Conservation (phyloP, 352 stramenopile genomes). For the Pseudoperonospora humuli region DNA sequence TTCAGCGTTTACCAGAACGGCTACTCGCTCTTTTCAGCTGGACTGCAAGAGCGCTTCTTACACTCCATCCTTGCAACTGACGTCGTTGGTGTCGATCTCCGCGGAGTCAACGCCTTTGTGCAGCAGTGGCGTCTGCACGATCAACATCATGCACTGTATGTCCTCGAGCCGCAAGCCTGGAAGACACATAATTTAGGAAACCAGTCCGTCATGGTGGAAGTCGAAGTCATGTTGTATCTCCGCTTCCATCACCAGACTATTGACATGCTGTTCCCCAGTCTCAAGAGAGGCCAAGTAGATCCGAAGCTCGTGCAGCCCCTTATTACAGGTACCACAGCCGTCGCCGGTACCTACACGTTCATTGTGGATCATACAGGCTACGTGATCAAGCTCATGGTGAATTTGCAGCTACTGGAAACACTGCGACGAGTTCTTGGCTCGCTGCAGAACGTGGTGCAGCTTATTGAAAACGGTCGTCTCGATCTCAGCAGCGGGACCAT, state of each 20-base stretch:
- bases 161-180: slow-evolving; percentile 20
- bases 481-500: slow-evolving; percentile 22
- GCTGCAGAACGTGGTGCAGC: slow-evolving; percentile 9
- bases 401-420: slow-evolving; percentile 25
- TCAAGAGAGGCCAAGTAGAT: slow-evolving; percentile 16
- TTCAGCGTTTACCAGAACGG: slow-evolving; percentile 25
- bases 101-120: slow-evolving; percentile 18
- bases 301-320: slow-evolving; percentile 12
- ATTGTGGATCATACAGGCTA: slow-evolving; percentile 18
- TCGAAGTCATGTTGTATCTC: slow-evolving; percentile 24
- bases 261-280: slow-evolving; percentile 19
- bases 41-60: slow-evolving; percentile 22
- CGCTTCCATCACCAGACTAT: slow-evolving; percentile 25
- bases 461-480: slow-evolving; percentile 16
- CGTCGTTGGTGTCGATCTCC: slow-evolving; percentile 13
- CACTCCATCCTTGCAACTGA: slow-evolving; percentile 19
- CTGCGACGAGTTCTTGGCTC: slow-evolving; percentile 22
- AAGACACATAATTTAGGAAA: slow-evolving; percentile 14
- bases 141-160: slow-evolving; percentile 15
- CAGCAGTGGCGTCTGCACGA: slow-evolving; percentile 26
- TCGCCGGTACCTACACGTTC: slow-evolving; percentile 21
- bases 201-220: slow-evolving; percentile 18
- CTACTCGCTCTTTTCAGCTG: slow-evolving; percentile 13
- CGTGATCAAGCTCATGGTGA: slow-evolving; percentile 19
- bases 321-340: slow-evolving; percentile 15